Base-by-base conservation (phyloP, 768 basidiomycete genomes). In the Trametes villosa region DNA sequence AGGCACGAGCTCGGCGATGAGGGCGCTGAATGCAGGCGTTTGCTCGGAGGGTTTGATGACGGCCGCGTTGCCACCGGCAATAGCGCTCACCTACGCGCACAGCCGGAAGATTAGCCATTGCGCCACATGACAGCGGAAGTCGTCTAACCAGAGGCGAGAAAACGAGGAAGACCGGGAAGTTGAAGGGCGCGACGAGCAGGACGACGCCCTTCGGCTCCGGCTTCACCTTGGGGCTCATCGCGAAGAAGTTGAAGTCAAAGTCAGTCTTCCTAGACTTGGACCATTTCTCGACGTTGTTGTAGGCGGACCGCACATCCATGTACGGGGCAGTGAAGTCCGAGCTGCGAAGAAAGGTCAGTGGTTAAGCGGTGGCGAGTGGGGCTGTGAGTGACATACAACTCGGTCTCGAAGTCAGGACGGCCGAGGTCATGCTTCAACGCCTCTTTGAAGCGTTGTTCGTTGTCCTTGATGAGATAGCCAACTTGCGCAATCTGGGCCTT, bases 141-240 rank as follows among this genome's bases (percentile, higher is more conserved):
- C n/a, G n/a, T n/a, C n/a, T n/a, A n/a, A 88, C 88, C 63, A 93
- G 61, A 9, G 88, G 88, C 1, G 77, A 74, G 6, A 90, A 34
- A 0, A 79, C 70, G 57, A 89, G 71, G 77, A 79, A 86, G 13
- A 91, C 60, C 0, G 90, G 91, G 68, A 88, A 91, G 71, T 91
- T 92, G 80, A 89, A 91, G 0, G 89, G 87, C 31, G 77, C 78
- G 57, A 92, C 87, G 65, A 89, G 82, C 48, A 91, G 75, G 0
- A 88, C 81, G 26, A 86, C 81, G 3, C 91, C 91, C 70, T 94
- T 94, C 45, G 93, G 80, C 64, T 91, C 89, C 66, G 91, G 90
- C 54, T 83, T 78, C 2, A 91, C 79, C 17, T 80, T 77, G 1
- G 91, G 91, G 9, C 79, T 76, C 80, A 91, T 83, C 0, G 84